These are phyloP conservation scores for Chaetomiaceae sp. DNA, from an alignment of 2,329 filamentous ascomycete species.

Conservation along the genomic window DNA sequence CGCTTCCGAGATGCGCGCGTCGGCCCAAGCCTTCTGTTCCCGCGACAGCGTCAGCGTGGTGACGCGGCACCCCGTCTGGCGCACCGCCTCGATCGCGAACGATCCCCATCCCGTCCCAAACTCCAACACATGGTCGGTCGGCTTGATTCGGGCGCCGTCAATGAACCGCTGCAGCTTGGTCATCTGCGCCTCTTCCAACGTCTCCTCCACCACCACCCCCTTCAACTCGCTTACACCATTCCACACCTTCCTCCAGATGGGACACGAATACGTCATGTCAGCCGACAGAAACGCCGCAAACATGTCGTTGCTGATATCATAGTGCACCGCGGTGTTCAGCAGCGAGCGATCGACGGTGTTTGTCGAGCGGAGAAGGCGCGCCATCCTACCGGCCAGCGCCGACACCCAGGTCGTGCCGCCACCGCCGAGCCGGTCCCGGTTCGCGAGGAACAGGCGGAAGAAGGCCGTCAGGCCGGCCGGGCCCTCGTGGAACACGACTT, in stretches of 20 bases:
- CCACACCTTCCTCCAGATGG: constrained; percentile 51
- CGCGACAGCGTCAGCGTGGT: constrained; percentile 62
- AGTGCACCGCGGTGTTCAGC: constrained; percentile 65
- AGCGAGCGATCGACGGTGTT: constrained; percentile 54
- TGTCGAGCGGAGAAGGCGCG: background rate
- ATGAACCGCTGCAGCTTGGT: constrained; percentile 63
- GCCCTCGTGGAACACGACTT: constrained; percentile 50
- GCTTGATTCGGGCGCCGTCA: constrained; percentile 55
- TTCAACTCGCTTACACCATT: too few relatives aligned
- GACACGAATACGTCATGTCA: constrained; percentile 74
- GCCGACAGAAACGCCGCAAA: constrained; percentile 65
- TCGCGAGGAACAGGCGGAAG: constrained; percentile 68
- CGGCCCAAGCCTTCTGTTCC: constrained; percentile 63
- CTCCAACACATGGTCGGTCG: constrained; percentile 63
- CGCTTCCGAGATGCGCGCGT: constrained; percentile 55
- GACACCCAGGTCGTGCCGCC: constrained; percentile 47
- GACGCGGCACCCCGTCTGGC: constrained; percentile 59
- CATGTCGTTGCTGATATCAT: constrained; percentile 72
- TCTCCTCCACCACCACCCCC: constrained; percentile 43
- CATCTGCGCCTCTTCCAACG: constrained; percentile 59
- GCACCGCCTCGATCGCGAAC: constrained; percentile 64
- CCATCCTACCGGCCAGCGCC: background rate
- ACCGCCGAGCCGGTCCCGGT: constrained; percentile 59
- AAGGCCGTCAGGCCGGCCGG: constrained; percentile 59
- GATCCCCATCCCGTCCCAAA: constrained; percentile 73